Conservation (phyloP, 805 yeast species). For the Lachancea quebecensis region DNA sequence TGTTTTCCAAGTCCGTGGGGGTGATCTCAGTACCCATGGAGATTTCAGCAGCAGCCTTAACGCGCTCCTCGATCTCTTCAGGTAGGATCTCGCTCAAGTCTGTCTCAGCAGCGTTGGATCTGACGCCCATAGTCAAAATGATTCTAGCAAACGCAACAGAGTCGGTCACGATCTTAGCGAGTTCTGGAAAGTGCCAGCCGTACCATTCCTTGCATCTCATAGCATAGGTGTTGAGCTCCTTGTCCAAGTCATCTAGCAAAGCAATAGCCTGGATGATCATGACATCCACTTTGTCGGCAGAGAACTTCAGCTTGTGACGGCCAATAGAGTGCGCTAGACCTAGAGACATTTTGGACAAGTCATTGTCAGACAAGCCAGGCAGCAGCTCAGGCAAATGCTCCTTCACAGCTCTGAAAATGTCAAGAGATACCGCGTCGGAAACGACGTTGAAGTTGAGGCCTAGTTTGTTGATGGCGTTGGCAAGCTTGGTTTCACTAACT, state of each 20-base stretch:
- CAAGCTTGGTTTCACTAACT: conserved; percentile 92
- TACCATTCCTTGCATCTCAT: conserved; percentile 99
- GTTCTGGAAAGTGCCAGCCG: conserved; percentile 99
- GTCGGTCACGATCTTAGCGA: conserved; percentile 94
- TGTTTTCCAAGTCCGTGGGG: conserved; percentile 79
- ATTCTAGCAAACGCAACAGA: conserved; percentile 95
- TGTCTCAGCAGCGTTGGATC: conserved; percentile 84
- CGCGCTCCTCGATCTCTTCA: conserved; percentile 86
- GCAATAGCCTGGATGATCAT: conserved; percentile 99
- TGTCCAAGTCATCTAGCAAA: conserved; percentile 90
- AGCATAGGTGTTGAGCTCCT: conserved; percentile 95
- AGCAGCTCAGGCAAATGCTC: conserved; percentile 89
- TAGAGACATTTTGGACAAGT: conserved; percentile 87
- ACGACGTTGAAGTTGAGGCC: conserved; percentile 83
- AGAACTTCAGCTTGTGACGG: conserved; percentile 94
- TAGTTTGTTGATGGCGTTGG: conserved; percentile 91
- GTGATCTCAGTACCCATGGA: conserved; percentile 99
- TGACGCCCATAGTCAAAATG: conserved; percentile 86
- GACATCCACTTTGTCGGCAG: conserved; percentile 97
- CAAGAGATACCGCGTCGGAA: conserved; percentile 91
- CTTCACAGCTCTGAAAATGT: conserved; percentile 90
- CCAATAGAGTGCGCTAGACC: conserved; percentile 99
- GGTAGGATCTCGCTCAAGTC: conserved; percentile 88
- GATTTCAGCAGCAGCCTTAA: conserved; percentile 94
- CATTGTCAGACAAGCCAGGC: conserved; percentile 85